Evolutionary conservation across 805 yeast genomes (phyloP), one percentile per base, ranked within the genome.

Genomic region (Pichia occidentalis): DNA sequence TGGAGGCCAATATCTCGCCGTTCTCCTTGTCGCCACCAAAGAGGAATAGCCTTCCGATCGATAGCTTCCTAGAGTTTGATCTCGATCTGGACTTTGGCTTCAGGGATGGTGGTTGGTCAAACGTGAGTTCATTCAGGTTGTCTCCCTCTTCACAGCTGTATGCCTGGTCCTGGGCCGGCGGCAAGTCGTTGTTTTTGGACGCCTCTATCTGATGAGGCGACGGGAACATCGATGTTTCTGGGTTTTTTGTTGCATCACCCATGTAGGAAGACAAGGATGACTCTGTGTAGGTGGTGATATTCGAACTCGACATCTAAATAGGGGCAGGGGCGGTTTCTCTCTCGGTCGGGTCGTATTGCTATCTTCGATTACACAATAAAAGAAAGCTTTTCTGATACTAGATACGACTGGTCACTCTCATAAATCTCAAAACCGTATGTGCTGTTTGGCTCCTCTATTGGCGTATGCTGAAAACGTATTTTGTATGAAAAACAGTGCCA

Each of bases 21-120:
- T 17, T 37, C 11, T 32, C 42, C 29, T 28, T 28, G 21, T 48
- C 58, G 11, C 53, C 44, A 2, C 64, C 68, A 46, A 67, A 65
- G 33, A 56, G 59, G 43, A 68, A 61, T 13, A 68, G 47, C 36
- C 63, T 59, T 2, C 66, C 61, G 14, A 68, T 48, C 7, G 62
- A 55, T 21, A 57, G 34, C 26, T 58, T 56, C 24, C 59, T 49
- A 1, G 72, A 67, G 42, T 64, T 56, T 10, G 72, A 66, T 36
- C 73, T 50, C 4, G 67, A 54, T 42, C 71, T 48, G 12, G 64
- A 49, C 27, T 53, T 54, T 5, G 52, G 42, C 24, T 42, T 32
- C 3, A 53, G 18, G 12, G 40, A 26, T 12, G 39, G 32, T 22
- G 46, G 36, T 24, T 40, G 44, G 9, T 40, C 44, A 32, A 40